phyloP scores from a whole-genome alignment of 2,329 filamentous ascomycete species.

The Aspergillus amoenus region DNA sequence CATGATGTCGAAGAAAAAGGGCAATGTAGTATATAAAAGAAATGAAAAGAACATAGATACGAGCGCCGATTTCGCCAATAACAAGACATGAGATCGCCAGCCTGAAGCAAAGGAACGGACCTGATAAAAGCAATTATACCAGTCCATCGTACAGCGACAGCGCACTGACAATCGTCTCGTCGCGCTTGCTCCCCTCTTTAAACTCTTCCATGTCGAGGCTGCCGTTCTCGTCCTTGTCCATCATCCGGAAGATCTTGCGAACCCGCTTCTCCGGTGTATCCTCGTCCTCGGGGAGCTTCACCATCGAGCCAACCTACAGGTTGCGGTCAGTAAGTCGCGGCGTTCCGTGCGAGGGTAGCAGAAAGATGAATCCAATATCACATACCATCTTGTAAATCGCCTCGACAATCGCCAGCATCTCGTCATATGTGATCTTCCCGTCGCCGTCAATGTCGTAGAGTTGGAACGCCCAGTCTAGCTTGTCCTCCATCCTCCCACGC shows the following conservation, averaged over 20 bases:
- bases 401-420: slow-evolving; percentile 98
- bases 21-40: slow-evolving; percentile 7
- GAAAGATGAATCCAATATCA: not conserved
- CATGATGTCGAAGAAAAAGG: not conserved
- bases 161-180: slow-evolving; percentile 97
- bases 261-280: slow-evolving; percentile 98
- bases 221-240: slow-evolving; percentile 99
- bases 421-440: slow-evolving; percentile 97
- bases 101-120: slow-evolving; percentile 8
- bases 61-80: slow-evolving; percentile 17
- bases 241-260: slow-evolving; percentile 98
- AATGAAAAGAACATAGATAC: slow-evolving; percentile 7
- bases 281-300: slow-evolving; percentile 97
- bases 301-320: slow-evolving; percentile 90
- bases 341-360: not conserved
- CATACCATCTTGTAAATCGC: slow-evolving; percentile 99
- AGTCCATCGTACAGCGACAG: slow-evolving; percentile 94
- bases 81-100: slow-evolving; percentile 4
- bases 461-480: slow-evolving; percentile 98
- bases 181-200: slow-evolving; percentile 97
- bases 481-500: slow-evolving; percentile 98
- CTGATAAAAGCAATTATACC: slow-evolving; percentile 56
- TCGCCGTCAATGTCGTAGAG: slow-evolving; percentile 99
- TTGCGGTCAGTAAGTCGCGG: slow-evolving; percentile 9
- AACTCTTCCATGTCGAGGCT: slow-evolving; percentile 97